Base-by-base conservation (phyloP, 2,329 filamentous ascomycete genomes). In the Alternaria solani region DNA sequence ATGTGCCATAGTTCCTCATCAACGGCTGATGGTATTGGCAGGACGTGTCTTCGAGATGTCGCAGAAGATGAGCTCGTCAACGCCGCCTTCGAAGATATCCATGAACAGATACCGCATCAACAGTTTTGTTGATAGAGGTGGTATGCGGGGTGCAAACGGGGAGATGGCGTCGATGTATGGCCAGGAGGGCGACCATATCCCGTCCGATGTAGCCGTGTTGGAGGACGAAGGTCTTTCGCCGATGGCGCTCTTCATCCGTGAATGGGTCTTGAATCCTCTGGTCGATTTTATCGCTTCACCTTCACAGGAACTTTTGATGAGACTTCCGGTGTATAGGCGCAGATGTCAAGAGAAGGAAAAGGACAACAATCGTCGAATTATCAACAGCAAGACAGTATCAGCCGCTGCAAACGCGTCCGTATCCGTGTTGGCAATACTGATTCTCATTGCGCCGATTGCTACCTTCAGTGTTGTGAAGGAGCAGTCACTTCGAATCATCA, bases 111-210 rank as follows among this genome's bases (percentile, higher is more conserved):
- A 43, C 7, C 61, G 61, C 34, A 7, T 26, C 18, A 23, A 34
- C 26, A 57, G 25, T 32, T 16, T 42, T 36, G 20, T 28, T 12
- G 11, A 42, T 1, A 5, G 8, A 16, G 7, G 4, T 14, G 28
- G 26, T 53, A 28, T 23, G 11, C 48, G 57, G 5, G 57, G 41
- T 2, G 57, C 57, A 14, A 63, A 63, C 14, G 57, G 57, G 3
- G 57, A 60, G 30, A 5, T 57, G 20, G 20, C 46, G 16, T 34
- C 20, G 5, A 51, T 46, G 11, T 55, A 60, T 23, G 54, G 59
- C 7, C 12, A 34, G 1, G 6, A 20, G 1, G 42, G 38, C 2
- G 25, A 46, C 0, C 30, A 9, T 12, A 20, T 55, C 14, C 54
- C 54, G 9, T 7, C 4, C 23, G 5, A 54, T 20, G 4, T 57